A percentile compares a stretch with the other conserved stretches of the same genome.
phyloP scores from a whole-genome alignment of 2,329 filamentous ascomycete species.

The Leptographium wingfieldii region DNA sequence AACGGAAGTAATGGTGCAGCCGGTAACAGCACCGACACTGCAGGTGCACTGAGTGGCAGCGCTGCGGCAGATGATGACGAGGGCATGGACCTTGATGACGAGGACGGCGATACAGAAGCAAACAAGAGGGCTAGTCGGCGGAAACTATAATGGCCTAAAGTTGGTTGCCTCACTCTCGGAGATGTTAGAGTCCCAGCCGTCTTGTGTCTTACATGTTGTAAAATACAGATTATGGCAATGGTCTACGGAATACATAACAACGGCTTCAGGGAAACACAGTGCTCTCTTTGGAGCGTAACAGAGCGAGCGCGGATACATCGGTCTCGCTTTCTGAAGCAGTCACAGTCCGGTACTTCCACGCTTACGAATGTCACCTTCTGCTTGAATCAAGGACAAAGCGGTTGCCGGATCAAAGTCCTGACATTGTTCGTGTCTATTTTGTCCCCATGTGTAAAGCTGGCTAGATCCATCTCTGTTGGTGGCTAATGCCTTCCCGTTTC shows the following conservation, averaged over 20 bases:
- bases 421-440: neutral
- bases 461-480: neutral
- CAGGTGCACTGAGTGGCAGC: neutral
- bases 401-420: neutral
- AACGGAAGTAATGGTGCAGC: neutral
- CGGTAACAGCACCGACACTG: neutral
- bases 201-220: neutral
- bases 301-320: too few relatives aligned
- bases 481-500: neutral
- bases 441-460: neutral
- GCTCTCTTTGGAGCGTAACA: neutral
- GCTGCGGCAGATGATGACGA: constrained; percentile 9
- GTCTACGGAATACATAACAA: neutral
- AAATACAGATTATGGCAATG: neutral
- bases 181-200: neutral
- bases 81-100: constrained; percentile 41
- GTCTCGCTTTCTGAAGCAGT: neutral
- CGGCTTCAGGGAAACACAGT: neutral
- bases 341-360: neutral
- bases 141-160: constrained; percentile 31
- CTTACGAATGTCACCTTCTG: neutral
- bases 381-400: neutral
- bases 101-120: constrained; percentile 30
- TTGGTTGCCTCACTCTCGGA: neutral
- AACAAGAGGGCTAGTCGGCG: constrained; percentile 40